Conservation (phyloP, 2,329 filamentous ascomycete species). For the Allantophomopsis lycopodina region DNA sequence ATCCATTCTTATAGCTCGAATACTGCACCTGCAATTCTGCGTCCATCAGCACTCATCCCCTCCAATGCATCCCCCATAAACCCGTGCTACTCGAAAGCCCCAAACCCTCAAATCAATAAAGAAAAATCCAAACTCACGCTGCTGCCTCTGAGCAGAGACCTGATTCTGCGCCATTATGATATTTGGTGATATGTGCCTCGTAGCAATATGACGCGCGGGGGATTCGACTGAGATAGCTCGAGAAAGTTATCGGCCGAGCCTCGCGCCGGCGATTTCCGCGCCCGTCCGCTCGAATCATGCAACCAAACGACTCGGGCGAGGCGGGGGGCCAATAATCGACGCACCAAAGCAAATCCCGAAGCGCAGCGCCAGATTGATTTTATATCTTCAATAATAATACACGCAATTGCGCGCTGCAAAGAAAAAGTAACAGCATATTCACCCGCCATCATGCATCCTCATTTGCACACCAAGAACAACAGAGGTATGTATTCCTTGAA, state of each 20-base stretch:
- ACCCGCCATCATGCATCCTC: constrained; percentile 78
- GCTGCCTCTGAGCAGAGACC: constrained; percentile 17
- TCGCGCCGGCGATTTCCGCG: neutral
- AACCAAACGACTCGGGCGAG: too few relatives aligned
- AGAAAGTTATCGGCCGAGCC: too few relatives aligned
- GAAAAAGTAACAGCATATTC: neutral
- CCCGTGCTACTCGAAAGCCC: neutral
- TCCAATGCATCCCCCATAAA: too few relatives aligned
- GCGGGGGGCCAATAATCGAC: too few relatives aligned
- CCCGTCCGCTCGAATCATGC: constrained; percentile 1
- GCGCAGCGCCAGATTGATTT: too few relatives aligned
- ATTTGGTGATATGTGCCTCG: neutral
- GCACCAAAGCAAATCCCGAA: too few relatives aligned
- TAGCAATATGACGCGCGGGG: too few relatives aligned
- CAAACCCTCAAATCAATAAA: neutral
- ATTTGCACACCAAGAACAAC: constrained; percentile 88
- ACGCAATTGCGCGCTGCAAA: too few relatives aligned
- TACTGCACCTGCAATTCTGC: constrained; percentile 71
- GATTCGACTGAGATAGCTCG: too few relatives aligned
- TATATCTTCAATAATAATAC: too few relatives aligned
- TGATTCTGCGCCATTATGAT: constrained; percentile 18
- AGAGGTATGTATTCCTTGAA: constrained; percentile 43
- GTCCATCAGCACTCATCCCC: too few relatives aligned
- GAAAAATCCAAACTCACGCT: constrained; percentile 11
- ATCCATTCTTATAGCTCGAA: constrained; percentile 59